Conservation (phyloP, 2,329 filamentous ascomycete genomes). For the Phaeophleospora eucalypticola region DNA sequence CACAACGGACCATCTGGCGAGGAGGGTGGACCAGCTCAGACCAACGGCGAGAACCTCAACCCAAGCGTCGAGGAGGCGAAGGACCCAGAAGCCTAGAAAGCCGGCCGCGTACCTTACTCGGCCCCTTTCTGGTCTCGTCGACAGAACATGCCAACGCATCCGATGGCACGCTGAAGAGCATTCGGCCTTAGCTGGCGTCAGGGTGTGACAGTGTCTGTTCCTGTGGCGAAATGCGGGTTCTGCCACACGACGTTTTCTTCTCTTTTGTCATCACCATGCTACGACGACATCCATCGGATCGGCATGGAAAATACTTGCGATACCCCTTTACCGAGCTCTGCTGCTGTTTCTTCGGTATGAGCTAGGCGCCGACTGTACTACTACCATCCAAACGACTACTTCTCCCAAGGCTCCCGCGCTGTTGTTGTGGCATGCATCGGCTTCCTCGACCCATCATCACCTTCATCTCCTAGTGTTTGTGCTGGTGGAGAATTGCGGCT, state of each 20-base stretch:
- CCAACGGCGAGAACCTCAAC: conserved; percentile 35
- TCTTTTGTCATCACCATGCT: conserved; percentile 9
- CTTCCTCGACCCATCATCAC: too few species aligned
- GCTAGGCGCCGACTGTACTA: conserved; percentile 9
- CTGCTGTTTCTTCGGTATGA: conserved; percentile 2
- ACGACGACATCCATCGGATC: conserved; percentile 2
- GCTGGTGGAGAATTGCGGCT: neutral
- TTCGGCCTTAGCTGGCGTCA: conserved; percentile 11
- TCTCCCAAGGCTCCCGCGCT: neutral
- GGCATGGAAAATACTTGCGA: conserved; percentile 21
- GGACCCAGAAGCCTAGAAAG: conserved; percentile 30
- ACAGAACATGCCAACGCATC: conserved; percentile 13
- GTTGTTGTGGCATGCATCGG: too few species aligned
- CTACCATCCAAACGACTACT: conserved; percentile 4
- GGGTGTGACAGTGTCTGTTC: conserved; percentile 5
- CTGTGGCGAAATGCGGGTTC: conserved; percentile 4
- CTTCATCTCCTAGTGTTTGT: neutral
- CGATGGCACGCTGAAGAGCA: conserved; percentile 14
- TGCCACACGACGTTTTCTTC: conserved; percentile 9
- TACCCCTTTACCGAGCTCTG: conserved; percentile 22
- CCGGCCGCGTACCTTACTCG: conserved; percentile 14
- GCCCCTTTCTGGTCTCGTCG: conserved; percentile 14
- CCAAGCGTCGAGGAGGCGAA: conserved; percentile 31
- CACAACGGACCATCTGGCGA: conserved; percentile 49
- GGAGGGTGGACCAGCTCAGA: conserved; percentile 25